phyloP scores from a whole-genome alignment of 257 asterid species.

The Echium plantagineum region DNA sequence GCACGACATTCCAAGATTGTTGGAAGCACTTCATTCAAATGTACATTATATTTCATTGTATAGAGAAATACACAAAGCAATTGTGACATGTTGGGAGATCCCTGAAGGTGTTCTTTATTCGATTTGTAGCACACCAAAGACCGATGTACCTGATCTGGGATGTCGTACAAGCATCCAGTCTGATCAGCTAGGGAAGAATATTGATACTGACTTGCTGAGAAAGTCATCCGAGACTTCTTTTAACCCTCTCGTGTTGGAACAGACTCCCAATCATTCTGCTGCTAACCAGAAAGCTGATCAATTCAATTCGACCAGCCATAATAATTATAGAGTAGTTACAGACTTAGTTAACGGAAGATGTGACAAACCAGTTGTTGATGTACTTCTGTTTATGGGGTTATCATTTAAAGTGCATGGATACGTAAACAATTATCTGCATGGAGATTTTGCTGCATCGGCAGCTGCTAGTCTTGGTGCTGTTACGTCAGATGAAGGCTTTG shows the following conservation, averaged over 20 bases:
- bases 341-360: slow-evolving; percentile 18
- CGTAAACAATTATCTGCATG: slow-evolving; percentile 60
- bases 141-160: slow-evolving; percentile 4
- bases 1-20: slow-evolving; percentile 43
- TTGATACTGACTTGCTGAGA: background rate
- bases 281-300: background rate
- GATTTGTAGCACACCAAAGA: slow-evolving; percentile 19
- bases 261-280: background rate
- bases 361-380: slow-evolving; percentile 10
- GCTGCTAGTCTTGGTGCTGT: slow-evolving; percentile 68
- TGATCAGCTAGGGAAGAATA: background rate
- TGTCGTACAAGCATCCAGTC: background rate
- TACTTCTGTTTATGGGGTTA: slow-evolving; percentile 42
- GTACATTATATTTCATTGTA: slow-evolving; percentile 32
- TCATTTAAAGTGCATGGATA: slow-evolving; percentile 53
- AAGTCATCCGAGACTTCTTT: background rate
- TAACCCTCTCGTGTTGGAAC: background rate
- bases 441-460: slow-evolving; percentile 84
- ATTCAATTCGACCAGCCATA: slow-evolving; percentile 8
- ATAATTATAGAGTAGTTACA: slow-evolving; percentile 13
- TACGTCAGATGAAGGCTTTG: slow-evolving; percentile 53
- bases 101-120: slow-evolving; percentile 24
- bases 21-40: slow-evolving; percentile 34
- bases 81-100: slow-evolving; percentile 52
- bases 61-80: slow-evolving; percentile 56